phyloP scores from a whole-genome alignment of 257 asterid species.

The Salvia rosmarinus region DNA sequence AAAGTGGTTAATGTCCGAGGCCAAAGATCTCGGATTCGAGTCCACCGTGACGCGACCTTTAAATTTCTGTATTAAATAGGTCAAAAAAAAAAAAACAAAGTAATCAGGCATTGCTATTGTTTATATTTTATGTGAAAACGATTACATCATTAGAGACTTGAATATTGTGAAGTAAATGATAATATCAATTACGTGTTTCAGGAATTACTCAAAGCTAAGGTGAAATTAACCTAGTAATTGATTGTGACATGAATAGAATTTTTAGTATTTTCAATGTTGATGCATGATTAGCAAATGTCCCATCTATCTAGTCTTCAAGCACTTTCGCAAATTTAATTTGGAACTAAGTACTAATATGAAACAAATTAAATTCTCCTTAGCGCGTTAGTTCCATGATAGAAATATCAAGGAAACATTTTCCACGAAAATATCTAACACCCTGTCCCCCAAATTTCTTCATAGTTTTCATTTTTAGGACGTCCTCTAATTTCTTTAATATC shows the following conservation, averaged over 20 bases:
- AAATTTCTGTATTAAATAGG: too few relatives aligned
- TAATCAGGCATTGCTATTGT: neutral
- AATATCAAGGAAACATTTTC: neutral
- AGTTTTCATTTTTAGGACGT: too few relatives aligned
- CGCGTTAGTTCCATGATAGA: neutral
- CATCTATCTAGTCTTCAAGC: neutral
- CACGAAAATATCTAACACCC: too few relatives aligned
- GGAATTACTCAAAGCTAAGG: conserved; percentile 15
- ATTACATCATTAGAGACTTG: conserved; percentile 15
- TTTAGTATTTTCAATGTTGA: neutral
- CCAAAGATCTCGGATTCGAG: too few relatives aligned
- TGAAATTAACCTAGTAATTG: neutral
- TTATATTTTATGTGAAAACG: neutral
- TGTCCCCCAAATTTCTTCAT: too few relatives aligned
- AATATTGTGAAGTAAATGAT: neutral
- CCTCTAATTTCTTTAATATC: too few relatives aligned
- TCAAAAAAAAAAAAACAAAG: too few relatives aligned
- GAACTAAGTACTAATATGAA: neutral
- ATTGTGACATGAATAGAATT: neutral
- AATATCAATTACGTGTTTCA: conserved; percentile 9
- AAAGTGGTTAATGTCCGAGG: too few relatives aligned
- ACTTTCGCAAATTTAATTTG: neutral
- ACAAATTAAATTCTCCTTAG: neutral
- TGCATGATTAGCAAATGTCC: neutral
- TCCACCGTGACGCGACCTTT: too few relatives aligned